A percentile compares a stretch with the other conserved stretches of the same genome.
These are phyloP conservation scores for Pseudozyma hubeiensis DNA, from an alignment of 1,284 basidiomycete species.

Conservation along the genomic window DNA sequence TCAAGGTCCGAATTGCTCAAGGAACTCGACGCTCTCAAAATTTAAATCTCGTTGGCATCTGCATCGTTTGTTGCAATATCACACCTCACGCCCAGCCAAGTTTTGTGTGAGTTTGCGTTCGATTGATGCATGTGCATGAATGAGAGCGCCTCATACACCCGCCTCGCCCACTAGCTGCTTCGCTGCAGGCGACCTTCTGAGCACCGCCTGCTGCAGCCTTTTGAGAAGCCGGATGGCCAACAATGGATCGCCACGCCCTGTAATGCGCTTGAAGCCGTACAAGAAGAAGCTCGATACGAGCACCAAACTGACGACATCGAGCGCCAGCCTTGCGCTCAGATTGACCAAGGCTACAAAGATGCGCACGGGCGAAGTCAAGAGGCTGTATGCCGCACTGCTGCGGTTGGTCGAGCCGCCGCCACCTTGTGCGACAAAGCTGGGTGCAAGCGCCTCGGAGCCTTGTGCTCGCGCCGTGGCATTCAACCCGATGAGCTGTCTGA, in stretches of 20 bases:
- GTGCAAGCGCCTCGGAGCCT: conserved; percentile 37
- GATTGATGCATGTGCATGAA: not conserved
- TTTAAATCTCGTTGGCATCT: conserved; percentile 19
- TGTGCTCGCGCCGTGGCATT: conserved; percentile 17
- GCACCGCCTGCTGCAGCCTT: conserved; percentile 28
- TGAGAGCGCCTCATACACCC: conserved; percentile 5
- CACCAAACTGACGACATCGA: conserved; percentile 58
- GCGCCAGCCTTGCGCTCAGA: conserved; percentile 53
- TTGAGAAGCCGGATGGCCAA: conserved; percentile 47
- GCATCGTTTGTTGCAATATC: not conserved
- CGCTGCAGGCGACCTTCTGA: conserved; percentile 28
- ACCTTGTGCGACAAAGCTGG: conserved; percentile 44
- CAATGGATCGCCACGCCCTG: conserved; percentile 62
- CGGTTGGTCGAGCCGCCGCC: conserved; percentile 20
- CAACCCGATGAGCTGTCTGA: conserved; percentile 39
- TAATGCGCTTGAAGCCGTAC: conserved; percentile 47
- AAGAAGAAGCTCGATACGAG: conserved; percentile 54
- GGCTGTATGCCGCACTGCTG: conserved; percentile 21
- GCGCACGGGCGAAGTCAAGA: conserved; percentile 42
- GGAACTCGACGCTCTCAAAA: conserved; percentile 55
- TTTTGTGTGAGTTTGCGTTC: not conserved
- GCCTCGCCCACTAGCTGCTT: conserved; percentile 36
- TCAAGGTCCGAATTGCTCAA: conserved; percentile 46
- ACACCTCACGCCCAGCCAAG: not conserved
- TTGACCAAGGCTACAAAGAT: conserved; percentile 53